Percentiles rank a stretch among this genome's conserved stretches.
Conservation (phyloP, 805 yeast genomes). For the Lachancea nothofagi region DNA sequence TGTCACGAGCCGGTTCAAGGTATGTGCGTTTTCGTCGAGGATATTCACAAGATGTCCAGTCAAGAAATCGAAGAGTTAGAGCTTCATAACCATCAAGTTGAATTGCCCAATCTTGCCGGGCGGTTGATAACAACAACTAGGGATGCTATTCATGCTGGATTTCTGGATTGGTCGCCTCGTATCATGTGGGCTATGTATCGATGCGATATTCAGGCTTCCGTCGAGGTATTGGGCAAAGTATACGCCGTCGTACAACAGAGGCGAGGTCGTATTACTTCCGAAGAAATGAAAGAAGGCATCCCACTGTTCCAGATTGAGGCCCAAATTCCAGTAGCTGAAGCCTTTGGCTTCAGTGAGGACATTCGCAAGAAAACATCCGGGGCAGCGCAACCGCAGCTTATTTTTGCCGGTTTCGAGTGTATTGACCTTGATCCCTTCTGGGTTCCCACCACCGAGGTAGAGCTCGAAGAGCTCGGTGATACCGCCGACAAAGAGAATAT, state of each 20-base stretch:
- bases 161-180: constrained; percentile 82
- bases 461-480: constrained; percentile 88
- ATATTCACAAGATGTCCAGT: constrained; percentile 31
- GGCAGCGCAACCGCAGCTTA: constrained; percentile 93
- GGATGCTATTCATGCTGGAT: constrained; percentile 63
- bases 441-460: constrained; percentile 98
- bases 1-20: constrained; percentile 87
- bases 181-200: constrained; percentile 86
- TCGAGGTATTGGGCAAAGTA: constrained; percentile 92
- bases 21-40: constrained; percentile 49
- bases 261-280: constrained; percentile 78
- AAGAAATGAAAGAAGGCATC: constrained; percentile 97
- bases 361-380: constrained; percentile 91
- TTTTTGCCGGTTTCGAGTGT: constrained; percentile 81
- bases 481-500: constrained; percentile 87
- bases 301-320: constrained; percentile 90
- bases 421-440: constrained; percentile 95
- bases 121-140: constrained; percentile 68
- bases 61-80: constrained; percentile 25
- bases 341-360: constrained; percentile 95
- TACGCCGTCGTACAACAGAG: constrained; percentile 89
- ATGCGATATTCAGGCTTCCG: constrained; percentile 91
- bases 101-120: constrained; percentile 53
- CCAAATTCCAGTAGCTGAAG: constrained; percentile 85
- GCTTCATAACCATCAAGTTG: constrained; percentile 23